A percentile compares a stretch with the other conserved stretches of the same genome.
Conservation (phyloP, 768 basidiomycete genomes). For the Holtermannia corniformis region DNA sequence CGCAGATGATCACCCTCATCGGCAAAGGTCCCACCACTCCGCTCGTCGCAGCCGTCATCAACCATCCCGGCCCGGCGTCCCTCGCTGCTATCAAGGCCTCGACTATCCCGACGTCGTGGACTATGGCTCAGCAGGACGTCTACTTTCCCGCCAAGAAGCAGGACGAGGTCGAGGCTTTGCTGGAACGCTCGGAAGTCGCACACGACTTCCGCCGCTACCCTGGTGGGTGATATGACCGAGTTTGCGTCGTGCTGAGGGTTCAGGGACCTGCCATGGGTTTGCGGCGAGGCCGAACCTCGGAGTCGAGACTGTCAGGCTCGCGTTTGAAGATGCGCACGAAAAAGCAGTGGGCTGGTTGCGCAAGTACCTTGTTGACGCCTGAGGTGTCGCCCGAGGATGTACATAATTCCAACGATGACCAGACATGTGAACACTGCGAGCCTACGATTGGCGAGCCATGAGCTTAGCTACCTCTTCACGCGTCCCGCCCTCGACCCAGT, state of each 20-base stretch:
- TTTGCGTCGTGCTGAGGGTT: slow-evolving; percentile 3
- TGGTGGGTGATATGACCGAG: slow-evolving; percentile 7
- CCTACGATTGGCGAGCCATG: too few relatives aligned
- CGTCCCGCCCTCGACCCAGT: slow-evolving; percentile 32
- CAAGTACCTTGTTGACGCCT: slow-evolving; percentile 38
- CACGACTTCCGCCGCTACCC: slow-evolving; percentile 11
- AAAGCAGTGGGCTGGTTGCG: slow-evolving; percentile 47
- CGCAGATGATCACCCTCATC: slow-evolving; percentile 17
- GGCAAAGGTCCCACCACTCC: slow-evolving; percentile 5
- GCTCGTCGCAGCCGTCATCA: slow-evolving; percentile 17
- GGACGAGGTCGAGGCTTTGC: slow-evolving; percentile 11
- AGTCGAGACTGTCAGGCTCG: slow-evolving; percentile 50
- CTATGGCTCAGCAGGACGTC: slow-evolving; percentile 20
- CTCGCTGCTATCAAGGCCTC: slow-evolving; percentile 4
- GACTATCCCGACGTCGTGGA: slow-evolving; percentile 15
- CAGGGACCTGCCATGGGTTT: slow-evolving; percentile 53
- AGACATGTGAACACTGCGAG: too few relatives aligned
- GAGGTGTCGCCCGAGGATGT: too few relatives aligned
- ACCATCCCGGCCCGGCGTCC: slow-evolving; percentile 18
- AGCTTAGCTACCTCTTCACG: slow-evolving; percentile 30
- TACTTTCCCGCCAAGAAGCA: slow-evolving; percentile 16
- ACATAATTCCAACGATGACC: too few relatives aligned
- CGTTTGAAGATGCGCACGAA: slow-evolving; percentile 51
- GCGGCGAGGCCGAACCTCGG: slow-evolving; percentile 53
- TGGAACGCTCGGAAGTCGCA: slow-evolving; percentile 12